phyloP scores from a whole-genome alignment of 805 yeast genomes.

The Candida cerambycidarum region DNA sequence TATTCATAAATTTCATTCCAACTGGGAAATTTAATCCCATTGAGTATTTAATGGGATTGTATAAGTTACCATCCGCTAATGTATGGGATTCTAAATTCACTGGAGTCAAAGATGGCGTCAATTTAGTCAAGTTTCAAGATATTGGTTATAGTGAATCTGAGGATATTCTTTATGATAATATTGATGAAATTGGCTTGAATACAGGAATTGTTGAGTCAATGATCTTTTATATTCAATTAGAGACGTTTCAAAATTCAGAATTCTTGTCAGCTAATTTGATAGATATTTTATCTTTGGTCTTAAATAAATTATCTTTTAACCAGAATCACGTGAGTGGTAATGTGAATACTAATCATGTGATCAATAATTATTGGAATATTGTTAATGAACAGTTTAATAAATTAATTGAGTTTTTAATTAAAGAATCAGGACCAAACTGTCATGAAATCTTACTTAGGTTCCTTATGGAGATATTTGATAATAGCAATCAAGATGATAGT shows the following conservation, averaged over 20 bases:
- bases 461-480: conserved; percentile 28
- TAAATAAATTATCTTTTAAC: conserved; percentile 27
- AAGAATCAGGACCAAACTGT: conserved; percentile 36
- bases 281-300: conserved; percentile 28
- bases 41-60: conserved; percentile 35
- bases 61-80: conserved; percentile 30
- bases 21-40: conserved; percentile 37
- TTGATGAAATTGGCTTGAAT: conserved; percentile 25
- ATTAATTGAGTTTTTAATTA: conserved; percentile 29
- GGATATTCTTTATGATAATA: conserved; percentile 20
- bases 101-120: conserved; percentile 7
- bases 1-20: conserved; percentile 37
- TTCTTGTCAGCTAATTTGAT: conserved; percentile 29
- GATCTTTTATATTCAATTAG: conserved; percentile 38
- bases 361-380: conserved; percentile 33
- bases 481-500: background rate
- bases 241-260: conserved; percentile 40
- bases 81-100: conserved; percentile 28
- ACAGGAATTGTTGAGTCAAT: conserved; percentile 34
- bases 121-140: conserved; percentile 7
- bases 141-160: conserved; percentile 25
- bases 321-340: no score
- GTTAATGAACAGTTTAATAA: conserved; percentile 28
- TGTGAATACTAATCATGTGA: conserved; percentile 27
- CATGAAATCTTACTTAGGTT: conserved; percentile 37